A percentile compares a stretch with the other conserved stretches of the same genome.
These are phyloP conservation scores for Viola odorata DNA, from an alignment of 345 rosid genomes.

Conservation along the genomic window DNA sequence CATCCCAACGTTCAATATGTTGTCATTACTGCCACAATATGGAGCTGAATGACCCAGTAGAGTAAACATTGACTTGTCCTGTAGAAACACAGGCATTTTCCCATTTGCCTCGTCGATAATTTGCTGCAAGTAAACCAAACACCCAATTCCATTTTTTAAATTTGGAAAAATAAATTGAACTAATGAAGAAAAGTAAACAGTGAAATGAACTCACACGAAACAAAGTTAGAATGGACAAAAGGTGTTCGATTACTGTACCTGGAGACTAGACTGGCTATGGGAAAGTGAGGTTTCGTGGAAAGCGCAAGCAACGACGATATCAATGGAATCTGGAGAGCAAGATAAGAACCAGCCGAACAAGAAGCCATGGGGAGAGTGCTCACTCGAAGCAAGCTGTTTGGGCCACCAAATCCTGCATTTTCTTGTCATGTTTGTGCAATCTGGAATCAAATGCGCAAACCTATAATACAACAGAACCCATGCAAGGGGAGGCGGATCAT, in stretches of 20 bases:
- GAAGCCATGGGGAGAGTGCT: constrained; percentile 25
- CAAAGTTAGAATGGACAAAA: not conserved
- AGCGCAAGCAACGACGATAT: constrained; percentile 59
- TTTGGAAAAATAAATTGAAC: not conserved
- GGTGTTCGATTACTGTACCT: constrained; percentile 32
- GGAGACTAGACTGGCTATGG: constrained; percentile 29
- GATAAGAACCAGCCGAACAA: constrained; percentile 74
- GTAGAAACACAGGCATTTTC: constrained; percentile 50
- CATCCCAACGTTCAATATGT: constrained; percentile 19
- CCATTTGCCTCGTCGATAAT: constrained; percentile 40
- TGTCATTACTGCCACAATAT: constrained; percentile 17
- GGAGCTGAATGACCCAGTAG: constrained; percentile 52
- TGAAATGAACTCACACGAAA: not conserved
- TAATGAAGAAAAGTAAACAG: not conserved
- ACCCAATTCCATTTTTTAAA: not conserved
- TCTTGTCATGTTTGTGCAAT: constrained; percentile 13
- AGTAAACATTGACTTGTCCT: constrained; percentile 48
- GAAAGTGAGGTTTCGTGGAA: constrained; percentile 33
- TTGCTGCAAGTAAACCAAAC: constrained; percentile 39
- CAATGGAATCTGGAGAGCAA: constrained; percentile 50
- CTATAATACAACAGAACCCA: too few species aligned
- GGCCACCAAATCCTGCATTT: constrained; percentile 34
- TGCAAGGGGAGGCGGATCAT: too few species aligned
- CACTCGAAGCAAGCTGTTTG: constrained; percentile 26
- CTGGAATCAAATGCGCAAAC: not conserved